Evolutionary conservation across 768 basidiomycete species (phyloP).

Genomic region (Russula virescens): DNA sequence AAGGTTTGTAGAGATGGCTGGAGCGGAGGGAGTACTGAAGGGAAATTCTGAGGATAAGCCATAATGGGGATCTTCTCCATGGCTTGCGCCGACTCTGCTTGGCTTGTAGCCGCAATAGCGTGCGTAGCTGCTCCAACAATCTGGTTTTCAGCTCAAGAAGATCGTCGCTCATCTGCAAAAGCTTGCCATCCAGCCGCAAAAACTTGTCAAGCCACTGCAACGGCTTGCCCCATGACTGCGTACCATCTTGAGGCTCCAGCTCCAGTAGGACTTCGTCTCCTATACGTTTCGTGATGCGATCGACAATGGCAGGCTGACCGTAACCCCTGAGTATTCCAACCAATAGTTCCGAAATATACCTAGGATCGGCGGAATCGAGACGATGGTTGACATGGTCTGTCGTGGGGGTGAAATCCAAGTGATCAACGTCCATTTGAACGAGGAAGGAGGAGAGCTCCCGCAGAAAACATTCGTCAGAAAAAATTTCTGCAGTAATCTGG

Average conservation of each 20-base stretch:
- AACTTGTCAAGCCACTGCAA: background rate
- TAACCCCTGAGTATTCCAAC: background rate
- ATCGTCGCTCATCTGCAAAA: no score
- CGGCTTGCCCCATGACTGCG: no score
- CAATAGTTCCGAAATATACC: background rate
- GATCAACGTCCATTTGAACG: conserved; percentile 32
- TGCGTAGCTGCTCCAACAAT: no score
- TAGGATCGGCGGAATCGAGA: background rate
- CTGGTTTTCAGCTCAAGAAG: no score
- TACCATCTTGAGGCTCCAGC: no score
- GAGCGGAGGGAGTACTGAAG: conserved; percentile 30
- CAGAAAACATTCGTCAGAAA: conserved; percentile 31
- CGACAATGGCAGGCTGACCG: background rate
- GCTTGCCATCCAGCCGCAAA: no score
- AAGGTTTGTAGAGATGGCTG: conserved; percentile 39
- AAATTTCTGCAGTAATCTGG: conserved; percentile 30
- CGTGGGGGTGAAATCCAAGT: conserved; percentile 32
- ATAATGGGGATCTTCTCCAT: conserved; percentile 47
- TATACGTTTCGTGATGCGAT: background rate
- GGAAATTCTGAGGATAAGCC: conserved; percentile 45
- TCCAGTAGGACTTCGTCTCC: background rate
- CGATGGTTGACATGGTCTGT: conserved; percentile 27
- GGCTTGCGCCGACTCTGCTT: no score
- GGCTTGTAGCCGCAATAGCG: no score
- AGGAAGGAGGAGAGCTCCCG: conserved; percentile 37